Evolutionary conservation across 2,329 filamentous ascomycete species (phyloP).

Genomic region (Fusarium odoratissimum): DNA sequence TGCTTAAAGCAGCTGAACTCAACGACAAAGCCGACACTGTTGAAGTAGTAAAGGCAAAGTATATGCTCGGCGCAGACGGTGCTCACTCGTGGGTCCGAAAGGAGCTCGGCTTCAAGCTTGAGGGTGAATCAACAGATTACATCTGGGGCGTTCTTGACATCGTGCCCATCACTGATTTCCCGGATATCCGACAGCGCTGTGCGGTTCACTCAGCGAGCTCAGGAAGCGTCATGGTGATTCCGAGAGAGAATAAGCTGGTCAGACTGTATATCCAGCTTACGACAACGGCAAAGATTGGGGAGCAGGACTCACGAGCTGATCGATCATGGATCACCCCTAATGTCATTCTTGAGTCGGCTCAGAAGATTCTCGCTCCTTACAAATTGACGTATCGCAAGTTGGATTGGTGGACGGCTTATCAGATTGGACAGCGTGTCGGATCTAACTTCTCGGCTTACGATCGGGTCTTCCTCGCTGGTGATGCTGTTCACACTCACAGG

Average conservation of each 20-base stretch:
- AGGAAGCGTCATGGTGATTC: slow-evolving; percentile 73
- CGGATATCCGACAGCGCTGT: slow-evolving; percentile 68
- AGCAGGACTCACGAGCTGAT: slow-evolving; percentile 58
- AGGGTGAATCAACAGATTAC: slow-evolving; percentile 65
- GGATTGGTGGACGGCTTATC: slow-evolving; percentile 57
- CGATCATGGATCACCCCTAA: slow-evolving; percentile 72
- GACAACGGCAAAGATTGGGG: neutral
- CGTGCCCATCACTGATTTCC: slow-evolving; percentile 62
- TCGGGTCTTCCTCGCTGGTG: slow-evolving; percentile 76
- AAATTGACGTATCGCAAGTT: slow-evolving; percentile 72
- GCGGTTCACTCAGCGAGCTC: slow-evolving; percentile 65
- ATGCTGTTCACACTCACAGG: slow-evolving; percentile 67
- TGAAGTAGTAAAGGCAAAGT: slow-evolving; percentile 58
- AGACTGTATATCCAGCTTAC: slow-evolving; percentile 70
- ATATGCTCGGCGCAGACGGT: slow-evolving; percentile 75
- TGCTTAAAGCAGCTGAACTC: slow-evolving; percentile 49
- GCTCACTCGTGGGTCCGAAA: slow-evolving; percentile 74
- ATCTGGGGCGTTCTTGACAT: slow-evolving; percentile 64
- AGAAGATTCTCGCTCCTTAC: slow-evolving; percentile 75
- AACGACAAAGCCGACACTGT: slow-evolving; percentile 29
- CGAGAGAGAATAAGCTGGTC: slow-evolving; percentile 71
- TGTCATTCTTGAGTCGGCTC: slow-evolving; percentile 70
- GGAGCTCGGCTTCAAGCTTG: slow-evolving; percentile 62
- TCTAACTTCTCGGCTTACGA: slow-evolving; percentile 65
- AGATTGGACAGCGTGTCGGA: slow-evolving; percentile 74